A percentile compares a stretch with the other conserved stretches of the same genome.
These are phyloP conservation scores for Abelmoschus esculentus DNA, from an alignment of 345 rosid species.

Conservation along the genomic window DNA sequence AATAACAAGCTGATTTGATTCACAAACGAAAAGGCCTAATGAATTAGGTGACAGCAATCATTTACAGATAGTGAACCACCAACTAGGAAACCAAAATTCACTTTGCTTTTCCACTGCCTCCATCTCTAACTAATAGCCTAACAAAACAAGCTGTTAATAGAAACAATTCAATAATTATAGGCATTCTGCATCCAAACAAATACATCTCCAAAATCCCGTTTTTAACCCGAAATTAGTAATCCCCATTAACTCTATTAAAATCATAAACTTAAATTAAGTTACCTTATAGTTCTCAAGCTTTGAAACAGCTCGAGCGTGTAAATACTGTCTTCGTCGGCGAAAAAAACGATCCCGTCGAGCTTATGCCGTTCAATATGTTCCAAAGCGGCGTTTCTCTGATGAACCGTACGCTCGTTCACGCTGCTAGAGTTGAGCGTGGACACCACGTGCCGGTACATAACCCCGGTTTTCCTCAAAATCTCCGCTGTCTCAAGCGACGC, in stretches of 20 bases:
- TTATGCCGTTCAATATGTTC: constrained; percentile 72
- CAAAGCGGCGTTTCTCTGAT: constrained; percentile 69
- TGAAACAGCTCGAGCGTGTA: constrained; percentile 71
- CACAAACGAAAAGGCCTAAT: background rate
- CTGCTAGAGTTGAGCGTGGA: constrained; percentile 41
- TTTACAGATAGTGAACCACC: background rate
- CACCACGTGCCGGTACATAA: constrained; percentile 81
- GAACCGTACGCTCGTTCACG: constrained; percentile 65
- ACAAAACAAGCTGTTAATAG: background rate
- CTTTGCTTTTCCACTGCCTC: background rate
- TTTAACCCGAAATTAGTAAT: background rate
- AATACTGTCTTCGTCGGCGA: constrained; percentile 75
- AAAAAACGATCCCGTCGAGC: constrained; percentile 80
- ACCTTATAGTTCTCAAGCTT: constrained; percentile 69
- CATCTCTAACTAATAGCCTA: background rate
- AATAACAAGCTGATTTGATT: background rate
- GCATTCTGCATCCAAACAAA: background rate
- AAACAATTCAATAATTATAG: background rate
- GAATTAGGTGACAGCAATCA: background rate
- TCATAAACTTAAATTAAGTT: background rate
- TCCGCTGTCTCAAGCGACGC: constrained; percentile 80
- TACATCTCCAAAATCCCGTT: background rate
- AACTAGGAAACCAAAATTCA: background rate
- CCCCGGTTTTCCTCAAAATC: constrained; percentile 72
- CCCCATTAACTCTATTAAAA: background rate